Base-by-base conservation (phyloP, 495 filamentous ascomycete genomes). In the Tuber brumale region DNA sequence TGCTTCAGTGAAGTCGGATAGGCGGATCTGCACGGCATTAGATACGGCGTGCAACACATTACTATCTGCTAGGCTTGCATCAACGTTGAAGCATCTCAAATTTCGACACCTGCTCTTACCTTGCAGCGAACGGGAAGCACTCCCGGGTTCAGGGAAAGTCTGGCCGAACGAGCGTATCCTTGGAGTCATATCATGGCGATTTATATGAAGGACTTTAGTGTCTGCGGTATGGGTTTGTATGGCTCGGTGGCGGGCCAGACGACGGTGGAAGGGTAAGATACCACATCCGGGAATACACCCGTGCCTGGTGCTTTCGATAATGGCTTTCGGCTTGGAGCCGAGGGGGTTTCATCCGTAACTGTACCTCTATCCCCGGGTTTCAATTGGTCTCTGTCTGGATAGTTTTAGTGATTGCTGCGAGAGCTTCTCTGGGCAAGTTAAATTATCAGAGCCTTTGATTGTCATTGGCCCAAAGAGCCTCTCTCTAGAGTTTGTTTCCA, bases 291-390 rank as follows among this genome's bases (percentile, higher is more conserved):
- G 7, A 66, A 35, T 66, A 19, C 57, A 66, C 1, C 57, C 57
- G 31, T 18, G 27, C 14, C 57, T 31, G 16, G 1, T 66, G 57
- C 27, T 66, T 66, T 71, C 41, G 21, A 51, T 72, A 74, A 70
- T 66, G 48, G 70, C 69, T 74, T 76, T 81, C 77, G 77, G 78
- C 79, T 72, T 72, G 69, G 70, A 75, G 72, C 70, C 73, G 39
- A 70, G 69, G 72, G 80, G 27, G 72, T 70, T 73, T 74, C 74
- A 76, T 81, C 71, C 51, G n/a, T 76, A 44, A 71, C 70, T 76
- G 71, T 76, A 45, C 14, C 27, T 19, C 73, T 75, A 69, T 48
- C 72, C 70, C 37, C 57, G 18, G 70, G 27, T 71, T 75, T 77
- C 44, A 16, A 66, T 66, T 66, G 14, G 27, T 35, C 57, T 66